Conservation (phyloP, 495 filamentous ascomycete species). For the Apiosordaria backusii region DNA sequence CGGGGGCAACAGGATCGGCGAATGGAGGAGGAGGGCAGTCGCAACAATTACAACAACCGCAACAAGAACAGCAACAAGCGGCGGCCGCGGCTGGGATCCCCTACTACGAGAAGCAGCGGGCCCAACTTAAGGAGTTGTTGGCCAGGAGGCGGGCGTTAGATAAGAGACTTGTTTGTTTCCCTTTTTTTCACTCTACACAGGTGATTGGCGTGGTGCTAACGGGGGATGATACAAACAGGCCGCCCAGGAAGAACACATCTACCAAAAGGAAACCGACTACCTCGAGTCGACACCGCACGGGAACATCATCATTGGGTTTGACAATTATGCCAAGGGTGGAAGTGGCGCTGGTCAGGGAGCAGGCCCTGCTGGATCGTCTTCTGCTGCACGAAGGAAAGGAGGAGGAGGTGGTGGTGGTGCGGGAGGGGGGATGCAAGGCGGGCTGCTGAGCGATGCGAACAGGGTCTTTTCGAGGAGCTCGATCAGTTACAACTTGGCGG, state of each 20-base stretch:
- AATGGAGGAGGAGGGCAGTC: background rate
- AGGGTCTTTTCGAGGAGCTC: constrained; percentile 26
- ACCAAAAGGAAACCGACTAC: constrained; percentile 77
- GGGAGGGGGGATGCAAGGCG: background rate
- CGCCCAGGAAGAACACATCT: constrained; percentile 72
- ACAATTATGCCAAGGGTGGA: constrained; percentile 88
- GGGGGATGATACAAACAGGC: constrained; percentile 24
- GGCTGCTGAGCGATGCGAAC: background rate
- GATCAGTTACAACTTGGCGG: constrained; percentile 50
- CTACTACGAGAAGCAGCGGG: constrained; percentile 50
- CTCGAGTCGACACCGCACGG: constrained; percentile 85
- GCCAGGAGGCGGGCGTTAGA: constrained; percentile 42
- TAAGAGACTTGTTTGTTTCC: constrained; percentile 40
- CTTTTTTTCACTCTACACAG: background rate
- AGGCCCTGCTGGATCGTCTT: background rate
- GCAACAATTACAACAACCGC: constrained; percentile 6
- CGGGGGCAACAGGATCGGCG: background rate
- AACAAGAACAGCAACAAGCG: constrained; percentile 21
- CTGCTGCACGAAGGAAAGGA: background rate
- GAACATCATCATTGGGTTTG: constrained; percentile 96
- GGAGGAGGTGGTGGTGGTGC: background rate
- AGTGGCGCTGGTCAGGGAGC: background rate
- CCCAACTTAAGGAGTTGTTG: constrained; percentile 48
- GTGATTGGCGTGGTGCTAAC: background rate
- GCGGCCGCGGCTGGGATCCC: constrained; percentile 39